Percentiles rank a stretch among this genome's conserved stretches.
Conservation (phyloP, 768 basidiomycete species). For the Boletus patriciae region DNA sequence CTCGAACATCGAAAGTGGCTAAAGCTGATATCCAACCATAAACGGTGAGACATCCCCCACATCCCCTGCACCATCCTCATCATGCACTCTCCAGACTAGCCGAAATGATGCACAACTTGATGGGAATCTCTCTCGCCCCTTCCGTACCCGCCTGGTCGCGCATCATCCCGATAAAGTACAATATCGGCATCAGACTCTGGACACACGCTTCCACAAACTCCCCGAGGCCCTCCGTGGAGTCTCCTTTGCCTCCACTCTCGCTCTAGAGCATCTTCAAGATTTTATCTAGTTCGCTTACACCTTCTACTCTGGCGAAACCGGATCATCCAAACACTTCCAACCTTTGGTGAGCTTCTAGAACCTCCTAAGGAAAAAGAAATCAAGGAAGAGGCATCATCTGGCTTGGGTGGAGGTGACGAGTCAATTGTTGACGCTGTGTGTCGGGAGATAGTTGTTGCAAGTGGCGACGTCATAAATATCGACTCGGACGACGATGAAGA, state of each 20-base stretch:
- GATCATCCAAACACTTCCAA: too few relatives aligned
- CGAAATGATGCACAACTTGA: slow-evolving; percentile 85
- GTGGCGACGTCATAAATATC: too few relatives aligned
- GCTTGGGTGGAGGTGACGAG: too few relatives aligned
- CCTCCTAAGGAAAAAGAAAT: too few relatives aligned
- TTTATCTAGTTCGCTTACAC: slow-evolving; percentile 95
- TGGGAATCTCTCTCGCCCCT: slow-evolving; percentile 82
- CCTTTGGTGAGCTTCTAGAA: too few relatives aligned
- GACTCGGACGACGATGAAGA: too few relatives aligned
- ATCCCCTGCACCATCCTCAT: slow-evolving; percentile 2
- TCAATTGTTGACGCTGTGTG: too few relatives aligned
- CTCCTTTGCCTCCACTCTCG: slow-evolving; percentile 59
- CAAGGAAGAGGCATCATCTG: too few relatives aligned
- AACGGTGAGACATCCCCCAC: slow-evolving; percentile 56
- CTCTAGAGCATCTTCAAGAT: slow-evolving; percentile 89
- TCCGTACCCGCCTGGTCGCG: slow-evolving; percentile 89
- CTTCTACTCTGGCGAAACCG: slow-evolving; percentile 70
- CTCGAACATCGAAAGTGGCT: slow-evolving; percentile 76
- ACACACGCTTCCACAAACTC: slow-evolving; percentile 83
- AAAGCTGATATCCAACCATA: slow-evolving; percentile 68
- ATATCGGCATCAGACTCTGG: slow-evolving; percentile 94
- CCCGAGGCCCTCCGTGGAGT: slow-evolving; percentile 88
- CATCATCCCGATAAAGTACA: slow-evolving; percentile 90
- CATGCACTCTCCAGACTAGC: slow-evolving; percentile 53
- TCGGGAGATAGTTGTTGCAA: too few relatives aligned